phyloP scores from a whole-genome alignment of 495 filamentous ascomycete species.

The Trichoderma reesei region DNA sequence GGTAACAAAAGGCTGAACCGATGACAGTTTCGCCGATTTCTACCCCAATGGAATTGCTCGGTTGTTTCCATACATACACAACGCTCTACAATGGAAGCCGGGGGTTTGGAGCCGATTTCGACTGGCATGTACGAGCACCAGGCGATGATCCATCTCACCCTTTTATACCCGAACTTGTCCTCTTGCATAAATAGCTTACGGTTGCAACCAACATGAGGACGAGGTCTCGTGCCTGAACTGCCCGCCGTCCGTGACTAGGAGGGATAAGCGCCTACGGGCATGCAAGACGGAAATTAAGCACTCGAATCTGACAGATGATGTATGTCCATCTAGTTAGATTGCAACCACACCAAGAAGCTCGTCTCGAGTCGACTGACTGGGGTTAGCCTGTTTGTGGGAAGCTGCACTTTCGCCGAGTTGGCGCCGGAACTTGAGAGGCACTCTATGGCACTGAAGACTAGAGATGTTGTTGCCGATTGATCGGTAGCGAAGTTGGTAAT shows the following conservation, averaged over 20 bases:
- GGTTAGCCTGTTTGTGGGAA: neutral
- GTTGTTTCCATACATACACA: neutral
- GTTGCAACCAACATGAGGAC: neutral
- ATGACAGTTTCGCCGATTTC: too few species aligned
- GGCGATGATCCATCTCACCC: too few species aligned
- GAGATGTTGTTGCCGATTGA: neutral
- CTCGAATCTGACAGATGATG: neutral
- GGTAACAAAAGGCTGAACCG: too few species aligned
- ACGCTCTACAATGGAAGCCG: too few species aligned
- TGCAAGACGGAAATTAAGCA: too few species aligned
- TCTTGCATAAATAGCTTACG: neutral
- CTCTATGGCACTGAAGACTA: neutral
- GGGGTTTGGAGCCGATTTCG: too few species aligned
- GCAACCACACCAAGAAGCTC: neutral
- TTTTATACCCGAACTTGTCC: too few species aligned
- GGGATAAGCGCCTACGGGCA: too few species aligned
- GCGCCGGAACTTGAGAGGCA: neutral
- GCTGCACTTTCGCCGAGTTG: neutral
- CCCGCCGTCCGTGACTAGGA: neutral
- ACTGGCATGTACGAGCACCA: too few species aligned
- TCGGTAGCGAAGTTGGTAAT: neutral
- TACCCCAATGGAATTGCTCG: neutral
- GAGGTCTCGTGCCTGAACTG: neutral
- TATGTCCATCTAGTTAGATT: neutral
- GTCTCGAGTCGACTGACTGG: constrained; percentile 1